phyloP scores from a whole-genome alignment of 164 flowering plant species.

The Cinnamomum chago region DNA sequence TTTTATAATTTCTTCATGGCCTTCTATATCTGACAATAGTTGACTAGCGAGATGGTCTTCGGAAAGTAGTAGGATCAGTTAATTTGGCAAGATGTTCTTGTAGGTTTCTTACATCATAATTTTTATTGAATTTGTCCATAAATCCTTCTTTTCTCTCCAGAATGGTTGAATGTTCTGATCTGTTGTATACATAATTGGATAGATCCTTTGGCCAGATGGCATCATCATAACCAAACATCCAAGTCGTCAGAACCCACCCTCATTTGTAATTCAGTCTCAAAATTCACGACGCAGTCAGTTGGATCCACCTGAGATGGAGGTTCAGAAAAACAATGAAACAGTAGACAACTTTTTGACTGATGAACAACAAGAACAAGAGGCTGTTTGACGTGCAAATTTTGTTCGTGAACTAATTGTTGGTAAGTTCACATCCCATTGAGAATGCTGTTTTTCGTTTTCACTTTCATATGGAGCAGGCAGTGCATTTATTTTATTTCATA shows the following conservation, averaged over 20 bases:
- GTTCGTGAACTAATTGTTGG: constrained; percentile 91
- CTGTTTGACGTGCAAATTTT: constrained; percentile 77
- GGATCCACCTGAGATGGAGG: constrained; percentile 39
- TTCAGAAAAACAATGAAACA: constrained; percentile 16
- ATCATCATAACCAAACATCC: constrained; percentile 96
- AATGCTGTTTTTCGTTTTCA: too few species aligned
- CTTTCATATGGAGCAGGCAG: too few species aligned
- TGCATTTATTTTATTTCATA: too few species aligned
- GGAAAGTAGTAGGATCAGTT: too few species aligned
- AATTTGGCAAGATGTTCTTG: too few species aligned
- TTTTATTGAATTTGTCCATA: too few species aligned
- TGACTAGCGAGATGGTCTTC: too few species aligned
- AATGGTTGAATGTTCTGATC: background rate
- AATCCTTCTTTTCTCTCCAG: too few species aligned
- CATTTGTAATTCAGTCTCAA: constrained; percentile 22
- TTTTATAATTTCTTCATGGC: too few species aligned
- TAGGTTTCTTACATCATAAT: too few species aligned
- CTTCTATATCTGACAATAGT: too few species aligned
- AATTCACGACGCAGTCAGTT: constrained; percentile 25
- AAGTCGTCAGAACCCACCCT: constrained; percentile 51
- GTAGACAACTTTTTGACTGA: constrained; percentile 18
- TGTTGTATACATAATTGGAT: constrained; percentile 16
- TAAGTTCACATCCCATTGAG: constrained; percentile 14
- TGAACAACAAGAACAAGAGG: constrained; percentile 64
- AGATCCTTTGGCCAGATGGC: constrained; percentile 99